These are phyloP conservation scores for Candida peoriensis DNA, from an alignment of 805 yeast species.

Conservation along the genomic window DNA sequence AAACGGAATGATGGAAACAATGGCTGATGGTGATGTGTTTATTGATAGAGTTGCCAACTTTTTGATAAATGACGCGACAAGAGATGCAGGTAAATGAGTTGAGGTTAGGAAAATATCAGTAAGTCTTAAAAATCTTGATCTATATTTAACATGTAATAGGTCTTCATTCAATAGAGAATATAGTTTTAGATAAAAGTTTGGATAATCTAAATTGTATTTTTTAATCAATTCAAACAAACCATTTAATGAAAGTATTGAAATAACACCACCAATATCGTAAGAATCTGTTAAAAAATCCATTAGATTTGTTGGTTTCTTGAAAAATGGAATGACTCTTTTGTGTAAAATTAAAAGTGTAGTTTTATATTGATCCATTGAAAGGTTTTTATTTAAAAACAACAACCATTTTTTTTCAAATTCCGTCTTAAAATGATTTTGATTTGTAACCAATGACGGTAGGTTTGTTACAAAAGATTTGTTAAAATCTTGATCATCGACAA, in stretches of 20 bases:
- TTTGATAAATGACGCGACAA: constrained; percentile 88
- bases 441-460: constrained; percentile 41
- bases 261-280: constrained; percentile 55
- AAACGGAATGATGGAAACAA: constrained; percentile 85
- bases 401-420: constrained; percentile 72
- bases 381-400: constrained; percentile 42
- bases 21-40: constrained; percentile 82
- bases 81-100: constrained; percentile 76
- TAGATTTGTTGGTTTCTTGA: constrained; percentile 71
- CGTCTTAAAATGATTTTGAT: constrained; percentile 45
- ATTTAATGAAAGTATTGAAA: constrained; percentile 76
- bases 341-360: constrained; percentile 66
- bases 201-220: constrained; percentile 80
- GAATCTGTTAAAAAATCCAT: constrained; percentile 95
- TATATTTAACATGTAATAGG: constrained; percentile 69
- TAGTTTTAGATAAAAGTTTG: constrained; percentile 78
- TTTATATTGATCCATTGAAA: constrained; percentile 56
- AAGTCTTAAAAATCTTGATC: constrained; percentile 83
- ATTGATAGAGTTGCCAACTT: constrained; percentile 69
- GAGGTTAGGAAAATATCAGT: constrained; percentile 82
- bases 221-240: constrained; percentile 85
- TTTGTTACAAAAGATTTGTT: constrained; percentile 34
- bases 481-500: constrained; percentile 27
- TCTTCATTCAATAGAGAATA: constrained; percentile 76
- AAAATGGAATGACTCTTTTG: constrained; percentile 76